phyloP scores from a whole-genome alignment of 1,284 basidiomycete species.

The Cutaneotrichosporon arboriforme region DNA sequence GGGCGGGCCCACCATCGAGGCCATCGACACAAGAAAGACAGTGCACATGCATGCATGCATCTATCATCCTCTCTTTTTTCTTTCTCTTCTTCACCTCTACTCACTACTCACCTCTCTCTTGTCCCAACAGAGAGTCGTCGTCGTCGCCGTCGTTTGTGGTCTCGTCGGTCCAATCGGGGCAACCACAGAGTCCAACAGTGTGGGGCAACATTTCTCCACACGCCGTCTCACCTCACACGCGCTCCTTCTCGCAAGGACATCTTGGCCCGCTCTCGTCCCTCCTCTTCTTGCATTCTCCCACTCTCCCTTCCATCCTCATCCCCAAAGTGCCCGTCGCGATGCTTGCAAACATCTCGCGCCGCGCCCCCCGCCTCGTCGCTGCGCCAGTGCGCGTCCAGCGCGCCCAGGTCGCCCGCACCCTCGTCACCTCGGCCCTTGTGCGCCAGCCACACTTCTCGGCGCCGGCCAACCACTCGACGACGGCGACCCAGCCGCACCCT shows the following conservation, averaged over 20 bases:
- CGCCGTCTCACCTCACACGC: too few relatives aligned
- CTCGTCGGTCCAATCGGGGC: background rate
- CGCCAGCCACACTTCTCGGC: conserved; percentile 21
- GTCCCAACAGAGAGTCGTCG: background rate
- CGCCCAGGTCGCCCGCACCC: conserved; percentile 15
- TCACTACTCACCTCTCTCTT: conserved; percentile 4
- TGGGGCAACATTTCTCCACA: too few relatives aligned
- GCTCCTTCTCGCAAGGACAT: background rate
- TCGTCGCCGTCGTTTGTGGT: background rate
- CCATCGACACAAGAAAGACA: too few relatives aligned
- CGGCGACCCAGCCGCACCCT: conserved; percentile 44
- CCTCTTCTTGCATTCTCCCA: conserved; percentile 1
- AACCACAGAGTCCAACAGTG: background rate
- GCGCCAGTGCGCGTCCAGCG: background rate
- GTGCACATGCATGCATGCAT: too few relatives aligned
- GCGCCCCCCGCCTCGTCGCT: conserved; percentile 12
- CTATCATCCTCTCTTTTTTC: background rate
- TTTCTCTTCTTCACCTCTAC: conserved; percentile 9
- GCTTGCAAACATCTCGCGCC: conserved; percentile 17
- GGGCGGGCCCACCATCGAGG: too few relatives aligned
- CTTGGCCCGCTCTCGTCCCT: background rate
- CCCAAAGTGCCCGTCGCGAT: conserved; percentile 3
- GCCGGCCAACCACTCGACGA: conserved; percentile 31
- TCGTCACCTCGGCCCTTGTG: conserved; percentile 18
- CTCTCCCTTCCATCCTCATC: background rate